These are phyloP conservation scores for Onygenales sp. DNA, from an alignment of 2,329 filamentous ascomycete genomes.

Conservation along the genomic window DNA sequence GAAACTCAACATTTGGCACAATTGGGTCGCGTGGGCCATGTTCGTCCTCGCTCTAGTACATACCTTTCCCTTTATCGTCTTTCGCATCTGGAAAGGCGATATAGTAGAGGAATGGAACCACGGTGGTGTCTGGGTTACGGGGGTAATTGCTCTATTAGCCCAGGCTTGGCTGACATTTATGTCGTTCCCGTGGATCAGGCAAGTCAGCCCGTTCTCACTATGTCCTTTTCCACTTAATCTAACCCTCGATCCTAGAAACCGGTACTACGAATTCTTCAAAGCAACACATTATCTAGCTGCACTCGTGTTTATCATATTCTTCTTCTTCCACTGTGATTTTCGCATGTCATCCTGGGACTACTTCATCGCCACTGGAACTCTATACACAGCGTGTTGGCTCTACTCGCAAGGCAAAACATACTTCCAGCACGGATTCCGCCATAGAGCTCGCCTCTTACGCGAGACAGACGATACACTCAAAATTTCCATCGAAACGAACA, in stretches of 20 bases:
- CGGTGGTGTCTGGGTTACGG: conserved; percentile 44
- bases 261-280: conserved; percentile 55
- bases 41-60: conserved; percentile 47
- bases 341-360: conserved; percentile 51
- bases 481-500: conserved; percentile 35
- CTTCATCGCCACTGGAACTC: conserved; percentile 46
- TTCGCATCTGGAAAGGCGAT: conserved; percentile 35
- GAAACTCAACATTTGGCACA: conserved; percentile 46
- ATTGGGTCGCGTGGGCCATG: conserved; percentile 45
- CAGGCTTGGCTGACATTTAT: conserved; percentile 46
- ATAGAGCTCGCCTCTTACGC: conserved; percentile 33
- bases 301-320: conserved; percentile 44
- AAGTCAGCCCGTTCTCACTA: neutral
- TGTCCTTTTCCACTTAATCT: conserved; percentile 1
- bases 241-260: conserved; percentile 29
- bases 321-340: conserved; percentile 53
- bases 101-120: conserved; percentile 37
- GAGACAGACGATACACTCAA: conserved; percentile 34
- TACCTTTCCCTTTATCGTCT: conserved; percentile 51
- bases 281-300: conserved; percentile 45
- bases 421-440: conserved; percentile 40
- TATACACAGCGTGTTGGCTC: conserved; percentile 42
- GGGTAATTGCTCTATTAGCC: conserved; percentile 43
- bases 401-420: conserved; percentile 39
- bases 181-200: conserved; percentile 20